A percentile compares a stretch with the other conserved stretches of the same genome.
These are phyloP conservation scores for Turnera subulata DNA, from an alignment of 345 rosid genomes.

Conservation along the genomic window DNA sequence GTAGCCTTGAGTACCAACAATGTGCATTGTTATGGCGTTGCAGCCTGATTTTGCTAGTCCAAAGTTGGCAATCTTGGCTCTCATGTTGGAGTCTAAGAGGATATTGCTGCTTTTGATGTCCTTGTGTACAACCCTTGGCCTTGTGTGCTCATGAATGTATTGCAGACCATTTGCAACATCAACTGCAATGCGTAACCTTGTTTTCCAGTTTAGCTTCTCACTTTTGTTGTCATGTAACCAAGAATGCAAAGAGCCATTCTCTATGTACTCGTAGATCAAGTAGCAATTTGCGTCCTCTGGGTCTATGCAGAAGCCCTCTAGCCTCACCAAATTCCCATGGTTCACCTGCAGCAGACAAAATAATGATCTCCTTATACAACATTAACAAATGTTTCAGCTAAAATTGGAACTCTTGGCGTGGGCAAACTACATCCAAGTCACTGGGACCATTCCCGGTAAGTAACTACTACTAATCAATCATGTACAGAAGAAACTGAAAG, in stretches of 20 bases:
- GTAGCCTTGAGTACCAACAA: slow-evolving; percentile 73
- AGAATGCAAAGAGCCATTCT: slow-evolving; percentile 53
- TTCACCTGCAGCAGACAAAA: slow-evolving; percentile 44
- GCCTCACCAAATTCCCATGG: slow-evolving; percentile 66
- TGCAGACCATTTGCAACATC: slow-evolving; percentile 70
- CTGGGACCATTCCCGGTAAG: background rate
- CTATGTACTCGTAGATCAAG: slow-evolving; percentile 52
- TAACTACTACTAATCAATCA: background rate
- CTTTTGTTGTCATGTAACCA: slow-evolving; percentile 41
- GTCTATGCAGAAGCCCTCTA: slow-evolving; percentile 68
- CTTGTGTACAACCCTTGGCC: slow-evolving; percentile 63
- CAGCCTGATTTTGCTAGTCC: slow-evolving; percentile 75
- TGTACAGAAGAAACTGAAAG: background rate
- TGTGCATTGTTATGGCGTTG: slow-evolving; percentile 74
- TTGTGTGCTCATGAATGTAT: slow-evolving; percentile 70
- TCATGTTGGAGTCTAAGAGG: slow-evolving; percentile 52
- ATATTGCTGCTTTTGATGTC: slow-evolving; percentile 69
- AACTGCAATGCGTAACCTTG: slow-evolving; percentile 44
- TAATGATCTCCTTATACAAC: background rate
- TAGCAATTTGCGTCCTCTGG: slow-evolving; percentile 54
- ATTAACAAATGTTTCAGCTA: background rate
- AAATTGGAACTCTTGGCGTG: background rate
- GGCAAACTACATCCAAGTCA: background rate
- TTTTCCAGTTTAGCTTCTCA: slow-evolving; percentile 43
- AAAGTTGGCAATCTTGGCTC: slow-evolving; percentile 69